Conservation (phyloP, 2,329 filamentous ascomycete genomes). For the Raffaelea deltoideospora region DNA sequence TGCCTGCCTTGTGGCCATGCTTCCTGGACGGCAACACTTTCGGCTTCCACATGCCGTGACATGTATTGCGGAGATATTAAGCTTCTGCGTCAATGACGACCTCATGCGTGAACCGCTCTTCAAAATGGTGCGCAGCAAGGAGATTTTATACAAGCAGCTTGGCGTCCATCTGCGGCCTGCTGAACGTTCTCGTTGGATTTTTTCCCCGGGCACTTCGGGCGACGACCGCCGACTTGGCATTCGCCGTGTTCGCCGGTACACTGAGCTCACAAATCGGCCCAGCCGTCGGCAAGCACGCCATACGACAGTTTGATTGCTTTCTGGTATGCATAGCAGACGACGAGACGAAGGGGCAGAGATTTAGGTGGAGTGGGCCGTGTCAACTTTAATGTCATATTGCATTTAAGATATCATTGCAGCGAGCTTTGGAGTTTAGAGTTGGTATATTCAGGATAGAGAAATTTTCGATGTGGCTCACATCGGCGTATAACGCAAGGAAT, state of each 20-base stretch:
- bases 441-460: too few species aligned
- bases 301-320: too few species aligned
- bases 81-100: conserved; percentile 59
- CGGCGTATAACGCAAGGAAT: too few species aligned
- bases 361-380: too few species aligned
- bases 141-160: conserved; percentile 53
- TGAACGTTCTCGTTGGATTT: conserved; percentile 36
- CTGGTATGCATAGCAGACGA: too few species aligned
- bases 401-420: too few species aligned
- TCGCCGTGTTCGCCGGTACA: conserved; percentile 27
- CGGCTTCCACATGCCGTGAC: conserved; percentile 59
- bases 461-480: too few species aligned
- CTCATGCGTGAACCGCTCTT: conserved; percentile 61
- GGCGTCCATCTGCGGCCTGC: conserved; percentile 33
- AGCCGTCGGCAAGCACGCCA: conserved; percentile 6
- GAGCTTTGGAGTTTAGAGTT: too few species aligned
- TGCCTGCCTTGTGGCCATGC: conserved; percentile 42
- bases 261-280: conserved; percentile 19
- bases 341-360: too few species aligned
- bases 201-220: conserved; percentile 23
- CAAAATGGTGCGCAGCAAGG: conserved; percentile 45
- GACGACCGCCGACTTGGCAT: conserved; percentile 26
- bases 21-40: conserved; percentile 38
- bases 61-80: conserved; percentile 62
- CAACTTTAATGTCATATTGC: too few species aligned